Percentiles rank a stretch among this genome's conserved stretches.
Conservation (phyloP, 768 basidiomycete genomes). For the Saitozyma sp. region DNA sequence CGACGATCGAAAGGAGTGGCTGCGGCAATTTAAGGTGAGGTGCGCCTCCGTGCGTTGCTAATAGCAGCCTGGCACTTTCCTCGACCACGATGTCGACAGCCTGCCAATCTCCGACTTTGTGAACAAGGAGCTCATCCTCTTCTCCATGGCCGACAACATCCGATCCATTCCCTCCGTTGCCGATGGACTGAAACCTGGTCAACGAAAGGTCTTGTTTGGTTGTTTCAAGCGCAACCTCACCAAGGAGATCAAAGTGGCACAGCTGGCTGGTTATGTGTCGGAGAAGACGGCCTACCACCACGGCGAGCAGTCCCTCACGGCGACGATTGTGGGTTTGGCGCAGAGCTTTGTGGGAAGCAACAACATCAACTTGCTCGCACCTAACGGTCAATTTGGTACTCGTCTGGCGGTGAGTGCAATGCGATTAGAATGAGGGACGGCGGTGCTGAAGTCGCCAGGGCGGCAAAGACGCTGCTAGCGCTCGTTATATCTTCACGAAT, state of each 20-base stretch:
- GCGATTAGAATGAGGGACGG: not conserved
- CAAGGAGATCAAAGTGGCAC: conserved; percentile 88
- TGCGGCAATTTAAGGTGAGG: conserved; percentile 81
- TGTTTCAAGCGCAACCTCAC: conserved; percentile 94
- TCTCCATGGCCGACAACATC: conserved; percentile 99
- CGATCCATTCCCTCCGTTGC: conserved; percentile 93
- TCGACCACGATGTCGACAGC: conserved; percentile 82
- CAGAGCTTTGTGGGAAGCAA: conserved; percentile 94
- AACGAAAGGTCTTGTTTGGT: conserved; percentile 93
- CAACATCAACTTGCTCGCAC: conserved; percentile 83
- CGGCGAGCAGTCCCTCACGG: conserved; percentile 80
- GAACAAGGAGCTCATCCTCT: conserved; percentile 94
- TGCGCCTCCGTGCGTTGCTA: not conserved
- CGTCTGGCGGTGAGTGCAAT: conserved; percentile 55
- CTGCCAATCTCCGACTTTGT: conserved; percentile 92
- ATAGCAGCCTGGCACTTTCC: conserved; percentile 82
- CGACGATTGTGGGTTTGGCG: conserved; percentile 89
- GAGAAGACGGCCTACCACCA: conserved; percentile 97
- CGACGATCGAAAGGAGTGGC: conserved; percentile 97
- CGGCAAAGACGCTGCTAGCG: conserved; percentile 93
- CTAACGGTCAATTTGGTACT: conserved; percentile 94
- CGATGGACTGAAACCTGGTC: conserved; percentile 96
- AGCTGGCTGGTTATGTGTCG: conserved; percentile 90
- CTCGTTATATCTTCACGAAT: conserved; percentile 92
- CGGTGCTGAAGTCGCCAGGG: conserved; percentile 57